Conservation (phyloP, 2,329 filamentous ascomycete species). For the Bipolaris sorokiniana region DNA sequence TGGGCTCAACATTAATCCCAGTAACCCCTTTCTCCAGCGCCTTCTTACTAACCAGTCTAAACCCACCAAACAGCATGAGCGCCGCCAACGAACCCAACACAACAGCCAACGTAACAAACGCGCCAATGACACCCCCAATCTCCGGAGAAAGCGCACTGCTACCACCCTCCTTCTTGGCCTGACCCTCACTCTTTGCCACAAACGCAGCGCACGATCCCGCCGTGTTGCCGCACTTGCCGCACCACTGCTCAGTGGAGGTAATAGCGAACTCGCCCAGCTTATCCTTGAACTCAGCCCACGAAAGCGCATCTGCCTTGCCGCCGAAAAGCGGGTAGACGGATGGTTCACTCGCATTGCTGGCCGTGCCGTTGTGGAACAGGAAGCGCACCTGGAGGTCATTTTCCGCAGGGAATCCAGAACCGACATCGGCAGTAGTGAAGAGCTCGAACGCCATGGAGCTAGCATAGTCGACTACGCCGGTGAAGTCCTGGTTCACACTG, state of each 20-base stretch:
- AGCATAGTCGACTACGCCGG: slow-evolving; percentile 81
- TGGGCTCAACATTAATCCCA: slow-evolving; percentile 7
- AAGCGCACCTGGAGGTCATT: slow-evolving; percentile 65
- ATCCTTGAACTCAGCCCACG: slow-evolving; percentile 71
- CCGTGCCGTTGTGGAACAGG: slow-evolving; percentile 67
- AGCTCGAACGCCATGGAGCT: slow-evolving; percentile 81
- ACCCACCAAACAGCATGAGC: slow-evolving; percentile 62
- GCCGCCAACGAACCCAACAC: slow-evolving; percentile 62
- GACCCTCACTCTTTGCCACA: slow-evolving; percentile 23
- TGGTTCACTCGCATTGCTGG: slow-evolving; percentile 53
- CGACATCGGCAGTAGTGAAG: slow-evolving; percentile 56
- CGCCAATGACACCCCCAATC: slow-evolving; percentile 82
- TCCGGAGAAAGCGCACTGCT: slow-evolving; percentile 64
- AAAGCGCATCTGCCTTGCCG: slow-evolving; percentile 59
- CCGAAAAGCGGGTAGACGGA: slow-evolving; percentile 68
- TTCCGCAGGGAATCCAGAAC: slow-evolving; percentile 49
- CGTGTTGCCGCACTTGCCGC: slow-evolving; percentile 73
- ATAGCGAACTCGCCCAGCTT: slow-evolving; percentile 72
- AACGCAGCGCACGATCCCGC: slow-evolving; percentile 68
- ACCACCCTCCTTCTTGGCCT: slow-evolving; percentile 24
- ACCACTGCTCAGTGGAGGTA: slow-evolving; percentile 71
- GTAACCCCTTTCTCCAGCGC: slow-evolving; percentile 28
- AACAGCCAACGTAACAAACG: slow-evolving; percentile 70
- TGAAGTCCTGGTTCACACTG: slow-evolving; percentile 66
- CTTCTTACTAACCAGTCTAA: slow-evolving; percentile 65